These are phyloP conservation scores for Lyophyllum atratum DNA, from an alignment of 768 basidiomycete genomes.

Conservation along the genomic window DNA sequence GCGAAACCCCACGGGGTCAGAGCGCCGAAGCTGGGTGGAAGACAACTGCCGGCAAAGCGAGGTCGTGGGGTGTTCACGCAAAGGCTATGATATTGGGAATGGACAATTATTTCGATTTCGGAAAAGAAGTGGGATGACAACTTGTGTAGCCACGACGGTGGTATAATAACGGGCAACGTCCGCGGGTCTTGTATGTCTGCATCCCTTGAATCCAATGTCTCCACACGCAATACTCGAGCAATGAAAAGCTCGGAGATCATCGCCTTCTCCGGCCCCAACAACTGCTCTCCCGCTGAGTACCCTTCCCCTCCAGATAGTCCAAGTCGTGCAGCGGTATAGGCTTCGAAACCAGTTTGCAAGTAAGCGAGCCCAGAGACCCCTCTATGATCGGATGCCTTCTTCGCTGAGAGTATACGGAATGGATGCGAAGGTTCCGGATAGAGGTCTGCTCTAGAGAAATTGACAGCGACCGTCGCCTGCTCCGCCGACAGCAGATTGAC, in stretches of 20 bases:
- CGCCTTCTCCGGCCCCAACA: conserved; percentile 8
- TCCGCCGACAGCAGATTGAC: conserved; percentile 78
- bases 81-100: background rate
- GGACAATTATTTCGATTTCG: conserved; percentile 12
- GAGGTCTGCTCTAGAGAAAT: conserved; percentile 75
- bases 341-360: conserved; percentile 64
- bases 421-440: conserved; percentile 58
- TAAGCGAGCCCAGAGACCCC: conserved; percentile 67
- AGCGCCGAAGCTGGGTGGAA: background rate
- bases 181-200: conserved; percentile 26
- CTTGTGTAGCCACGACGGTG: conserved; percentile 63
- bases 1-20: background rate
- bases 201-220: conserved; percentile 27
- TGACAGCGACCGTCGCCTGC: conserved; percentile 62
- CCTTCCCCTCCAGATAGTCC: conserved; percentile 30
- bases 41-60: too few species aligned
- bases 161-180: conserved; percentile 62
- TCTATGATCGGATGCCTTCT: conserved; percentile 61
- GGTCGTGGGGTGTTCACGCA: too few species aligned
- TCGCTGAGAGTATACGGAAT: conserved; percentile 32
- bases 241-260: conserved; percentile 75
- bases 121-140: conserved; percentile 23
- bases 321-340: conserved; percentile 66
- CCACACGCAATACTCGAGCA: conserved; percentile 71
- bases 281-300: conserved; percentile 9